These are phyloP conservation scores for Amanita inopinata DNA, from an alignment of 768 basidiomycete species.

Conservation along the genomic window DNA sequence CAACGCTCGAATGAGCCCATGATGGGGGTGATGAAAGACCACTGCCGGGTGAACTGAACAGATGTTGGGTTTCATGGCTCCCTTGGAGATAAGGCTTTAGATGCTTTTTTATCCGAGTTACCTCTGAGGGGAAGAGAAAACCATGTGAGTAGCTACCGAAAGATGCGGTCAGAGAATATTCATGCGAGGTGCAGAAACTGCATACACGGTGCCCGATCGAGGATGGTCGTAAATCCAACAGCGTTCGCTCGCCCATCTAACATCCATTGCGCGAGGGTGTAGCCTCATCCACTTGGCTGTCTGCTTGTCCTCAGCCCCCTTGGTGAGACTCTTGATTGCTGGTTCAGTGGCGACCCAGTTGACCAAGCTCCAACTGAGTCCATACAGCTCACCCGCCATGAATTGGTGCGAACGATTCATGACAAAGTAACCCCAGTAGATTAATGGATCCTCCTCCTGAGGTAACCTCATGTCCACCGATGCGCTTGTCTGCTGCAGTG, in stretches of 20 bases:
- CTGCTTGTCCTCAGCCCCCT: conserved; percentile 90
- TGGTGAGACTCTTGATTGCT: conserved; percentile 50
- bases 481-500: background rate
- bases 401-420: conserved; percentile 82
- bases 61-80: conserved; percentile 26
- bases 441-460: conserved; percentile 47
- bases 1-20: conserved; percentile 79
- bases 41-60: conserved; percentile 17
- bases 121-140: conserved; percentile 88
- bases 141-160: conserved; percentile 78
- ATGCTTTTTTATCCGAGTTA: conserved; percentile 50
- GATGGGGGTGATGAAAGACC: conserved; percentile 36
- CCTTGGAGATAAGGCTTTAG: conserved; percentile 43
- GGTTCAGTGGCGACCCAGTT: conserved; percentile 78
- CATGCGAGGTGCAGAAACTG: conserved; percentile 5
- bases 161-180: conserved; percentile 5
- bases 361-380: conserved; percentile 80
- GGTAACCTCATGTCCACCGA: background rate
- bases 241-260: conserved; percentile 86
- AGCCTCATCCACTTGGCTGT: conserved; percentile 86
- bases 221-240: conserved; percentile 99
- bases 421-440: conserved; percentile 87
- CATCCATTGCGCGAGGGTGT: conserved; percentile 68
- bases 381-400: conserved; percentile 95
- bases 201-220: conserved; percentile 85